These are phyloP conservation scores for Capsicum rhomboideum DNA, from an alignment of 257 asterid genomes.

Conservation along the genomic window DNA sequence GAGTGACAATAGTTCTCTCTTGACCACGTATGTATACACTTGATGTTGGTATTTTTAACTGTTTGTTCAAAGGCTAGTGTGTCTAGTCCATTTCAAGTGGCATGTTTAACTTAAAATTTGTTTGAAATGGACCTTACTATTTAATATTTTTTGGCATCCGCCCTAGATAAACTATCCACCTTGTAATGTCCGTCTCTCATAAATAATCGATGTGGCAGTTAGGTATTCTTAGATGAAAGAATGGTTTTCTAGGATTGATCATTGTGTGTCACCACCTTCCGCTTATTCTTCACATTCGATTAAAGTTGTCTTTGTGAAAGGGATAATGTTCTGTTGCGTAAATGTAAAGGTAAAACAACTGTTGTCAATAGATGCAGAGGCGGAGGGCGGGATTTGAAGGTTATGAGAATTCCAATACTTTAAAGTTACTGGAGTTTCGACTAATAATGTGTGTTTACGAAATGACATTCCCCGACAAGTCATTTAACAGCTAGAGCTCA, in stretches of 20 bases:
- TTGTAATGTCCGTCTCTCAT: background rate
- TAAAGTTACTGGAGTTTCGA: background rate
- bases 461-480: too few relatives aligned
- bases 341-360: too few relatives aligned
- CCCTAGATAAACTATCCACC: background rate
- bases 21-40: background rate
- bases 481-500: too few relatives aligned
- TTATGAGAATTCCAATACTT: rapidly evolving
- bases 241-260: background rate
- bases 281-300: background rate
- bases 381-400: rapidly evolving
- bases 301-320: too few relatives aligned
- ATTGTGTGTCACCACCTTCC: background rate
- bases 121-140: background rate
- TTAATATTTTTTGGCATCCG: background rate
- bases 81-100: background rate
- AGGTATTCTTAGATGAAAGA: background rate
- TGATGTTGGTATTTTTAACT: background rate
- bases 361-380: background rate
- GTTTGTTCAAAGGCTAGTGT: too few relatives aligned
- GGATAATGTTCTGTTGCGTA: too few relatives aligned
- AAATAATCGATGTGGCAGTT: background rate
- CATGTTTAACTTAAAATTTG: background rate
- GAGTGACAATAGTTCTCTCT: background rate
- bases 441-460: background rate